These are phyloP conservation scores for Phylloporus sp. DNA, from an alignment of 768 basidiomycete genomes.

Conservation along the genomic window DNA sequence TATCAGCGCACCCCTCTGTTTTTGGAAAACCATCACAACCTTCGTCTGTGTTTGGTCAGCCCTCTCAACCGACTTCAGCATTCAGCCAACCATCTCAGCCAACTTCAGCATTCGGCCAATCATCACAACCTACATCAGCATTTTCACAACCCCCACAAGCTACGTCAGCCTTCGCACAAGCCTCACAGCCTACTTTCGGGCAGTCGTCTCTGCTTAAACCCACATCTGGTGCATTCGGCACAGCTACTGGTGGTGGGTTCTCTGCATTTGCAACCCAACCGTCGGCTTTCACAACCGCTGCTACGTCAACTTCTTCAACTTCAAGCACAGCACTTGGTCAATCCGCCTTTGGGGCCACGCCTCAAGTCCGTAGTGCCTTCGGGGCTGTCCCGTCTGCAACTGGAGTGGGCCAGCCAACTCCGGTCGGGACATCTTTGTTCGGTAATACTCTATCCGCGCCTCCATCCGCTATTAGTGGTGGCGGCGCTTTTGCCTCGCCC, in stretches of 20 bases:
- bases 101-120: conserved; percentile 30
- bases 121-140: conserved; percentile 21
- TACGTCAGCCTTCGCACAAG: conserved; percentile 33
- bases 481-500: conserved; percentile 27
- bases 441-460: conserved; percentile 18
- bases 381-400: conserved; percentile 11
- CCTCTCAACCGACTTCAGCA: conserved; percentile 31
- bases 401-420: conserved; percentile 13
- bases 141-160: conserved; percentile 33
- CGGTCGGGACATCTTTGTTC: conserved; percentile 27
- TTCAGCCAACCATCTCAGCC: conserved; percentile 35
- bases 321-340: conserved; percentile 11
- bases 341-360: conserved; percentile 18
- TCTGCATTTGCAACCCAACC: conserved; percentile 50
- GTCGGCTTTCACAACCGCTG: conserved; percentile 36
- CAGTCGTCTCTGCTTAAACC: conserved; percentile 45
- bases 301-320: conserved; percentile 3
- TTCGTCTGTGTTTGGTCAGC: conserved; percentile 29
- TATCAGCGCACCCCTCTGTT: conserved; percentile 25
- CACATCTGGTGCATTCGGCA: conserved; percentile 48
- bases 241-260: conserved; percentile 42
- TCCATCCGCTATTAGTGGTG: conserved; percentile 18
- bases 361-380: conserved; percentile 21
- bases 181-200: conserved; percentile 34
- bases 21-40: conserved; percentile 28